Percentiles rank a stretch among this genome's conserved stretches.
These are phyloP conservation scores for Cryptococcus deneoformans DNA, from an alignment of 1,284 basidiomycete species.

Conservation along the genomic window DNA sequence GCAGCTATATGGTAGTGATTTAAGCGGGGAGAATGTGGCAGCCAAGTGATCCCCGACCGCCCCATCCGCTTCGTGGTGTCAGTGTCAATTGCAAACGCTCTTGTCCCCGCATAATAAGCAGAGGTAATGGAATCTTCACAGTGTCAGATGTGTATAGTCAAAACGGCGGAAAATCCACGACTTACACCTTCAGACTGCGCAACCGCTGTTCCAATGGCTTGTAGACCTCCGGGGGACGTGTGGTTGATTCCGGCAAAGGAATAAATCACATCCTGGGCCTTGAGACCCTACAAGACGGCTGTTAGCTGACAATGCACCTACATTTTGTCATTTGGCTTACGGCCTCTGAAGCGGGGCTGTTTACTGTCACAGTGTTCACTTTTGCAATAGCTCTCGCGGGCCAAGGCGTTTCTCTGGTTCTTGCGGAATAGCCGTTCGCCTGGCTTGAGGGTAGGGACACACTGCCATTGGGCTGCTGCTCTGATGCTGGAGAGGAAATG, in stretches of 20 bases:
- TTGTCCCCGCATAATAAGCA: conserved; percentile 52
- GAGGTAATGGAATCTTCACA: conserved; percentile 52
- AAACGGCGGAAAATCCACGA: conserved; percentile 1
- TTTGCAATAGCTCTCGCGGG: conserved; percentile 59
- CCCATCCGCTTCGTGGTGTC: conserved; percentile 63
- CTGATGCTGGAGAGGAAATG: conserved; percentile 48
- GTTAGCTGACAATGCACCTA: conserved; percentile 1
- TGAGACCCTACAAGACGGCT: conserved; percentile 58
- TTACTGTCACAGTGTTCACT: conserved; percentile 71
- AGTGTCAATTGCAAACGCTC: conserved; percentile 53
- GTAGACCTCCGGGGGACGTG: conserved; percentile 47
- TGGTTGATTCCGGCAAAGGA: conserved; percentile 67
- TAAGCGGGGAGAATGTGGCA: conserved; percentile 66
- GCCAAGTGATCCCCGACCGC: conserved; percentile 77
- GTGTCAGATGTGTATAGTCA: not conserved
- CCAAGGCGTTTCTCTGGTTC: conserved; percentile 14
- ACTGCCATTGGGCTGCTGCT: conserved; percentile 8
- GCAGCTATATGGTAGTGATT: not conserved
- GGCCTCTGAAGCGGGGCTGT: conserved; percentile 72
- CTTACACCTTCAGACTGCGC: conserved; percentile 68
- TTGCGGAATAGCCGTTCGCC: conserved; percentile 11
- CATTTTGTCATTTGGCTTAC: conserved; percentile 53
- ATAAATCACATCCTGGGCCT: conserved; percentile 66
- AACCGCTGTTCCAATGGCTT: conserved; percentile 70
- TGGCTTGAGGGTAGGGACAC: conserved; percentile 1